Conservation (phyloP, 352 stramenopile species). For the Hyaloperonospora arabidopsidis region DNA sequence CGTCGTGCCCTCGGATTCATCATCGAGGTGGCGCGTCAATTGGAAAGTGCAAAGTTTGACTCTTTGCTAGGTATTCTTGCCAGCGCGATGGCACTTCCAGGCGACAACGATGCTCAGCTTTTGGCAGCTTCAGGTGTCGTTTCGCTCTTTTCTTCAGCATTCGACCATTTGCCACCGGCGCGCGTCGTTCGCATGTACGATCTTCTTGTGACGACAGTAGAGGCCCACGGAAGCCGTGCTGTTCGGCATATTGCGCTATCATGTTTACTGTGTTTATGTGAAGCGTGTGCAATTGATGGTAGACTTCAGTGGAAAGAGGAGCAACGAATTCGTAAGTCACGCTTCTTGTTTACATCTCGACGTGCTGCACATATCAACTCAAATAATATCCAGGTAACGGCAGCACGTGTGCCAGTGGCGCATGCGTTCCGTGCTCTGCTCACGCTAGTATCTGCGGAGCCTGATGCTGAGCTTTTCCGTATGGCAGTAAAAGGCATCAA, state of each 20-base stretch:
- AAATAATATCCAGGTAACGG: conserved; percentile 22
- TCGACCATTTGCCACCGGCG: conserved; percentile 65
- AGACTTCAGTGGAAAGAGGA: conserved; percentile 63
- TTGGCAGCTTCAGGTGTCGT: conserved; percentile 51
- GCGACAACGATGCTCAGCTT: conserved; percentile 59
- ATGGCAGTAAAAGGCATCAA: conserved; percentile 69
- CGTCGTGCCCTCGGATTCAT: conserved; percentile 52
- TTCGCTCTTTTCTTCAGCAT: conserved; percentile 69
- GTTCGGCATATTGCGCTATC: conserved; percentile 55
- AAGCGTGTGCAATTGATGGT: conserved; percentile 47
- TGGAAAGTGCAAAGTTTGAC: conserved; percentile 81
- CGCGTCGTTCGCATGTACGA: conserved; percentile 77
- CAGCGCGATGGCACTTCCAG: conserved; percentile 54
- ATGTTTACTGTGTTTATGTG: conserved; percentile 65
- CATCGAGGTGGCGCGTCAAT: conserved; percentile 52
- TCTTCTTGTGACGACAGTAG: conserved; percentile 52
- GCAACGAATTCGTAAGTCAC: conserved; percentile 53
- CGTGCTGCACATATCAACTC: conserved; percentile 30
- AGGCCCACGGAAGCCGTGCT: conserved; percentile 54
- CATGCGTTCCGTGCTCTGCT: conserved; percentile 56
- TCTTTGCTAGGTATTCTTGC: conserved; percentile 70
- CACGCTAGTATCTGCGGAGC: conserved; percentile 70
- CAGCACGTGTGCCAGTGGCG: conserved; percentile 50
- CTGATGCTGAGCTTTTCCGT: conserved; percentile 53
- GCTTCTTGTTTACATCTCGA: conserved; percentile 61